Conservation (phyloP, 495 filamentous ascomycete genomes). For the Staphylotrichum tortipilum region DNA sequence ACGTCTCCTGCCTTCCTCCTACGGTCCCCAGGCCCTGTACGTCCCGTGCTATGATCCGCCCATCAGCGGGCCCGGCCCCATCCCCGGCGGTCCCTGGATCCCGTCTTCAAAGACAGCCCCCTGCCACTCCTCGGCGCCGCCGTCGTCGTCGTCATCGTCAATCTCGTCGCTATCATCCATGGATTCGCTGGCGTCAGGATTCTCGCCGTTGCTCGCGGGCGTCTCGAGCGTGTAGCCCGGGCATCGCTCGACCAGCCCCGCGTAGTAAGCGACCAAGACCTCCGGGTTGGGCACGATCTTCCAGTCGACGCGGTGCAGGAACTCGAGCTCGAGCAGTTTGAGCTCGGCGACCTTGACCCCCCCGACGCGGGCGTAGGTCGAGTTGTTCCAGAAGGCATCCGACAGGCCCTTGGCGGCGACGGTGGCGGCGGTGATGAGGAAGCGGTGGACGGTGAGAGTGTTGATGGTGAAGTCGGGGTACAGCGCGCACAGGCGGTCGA, state of each 20-base stretch:
- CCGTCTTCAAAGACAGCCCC: background rate
- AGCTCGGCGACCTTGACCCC: constrained; percentile 83
- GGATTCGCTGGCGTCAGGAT: constrained; percentile 14
- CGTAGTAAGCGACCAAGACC: constrained; percentile 85
- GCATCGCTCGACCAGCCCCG: constrained; percentile 62
- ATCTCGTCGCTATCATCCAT: constrained; percentile 18
- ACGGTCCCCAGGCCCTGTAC: background rate
- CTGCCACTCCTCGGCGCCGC: background rate
- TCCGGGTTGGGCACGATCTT: constrained; percentile 93
- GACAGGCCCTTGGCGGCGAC: constrained; percentile 94
- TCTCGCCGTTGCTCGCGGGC: constrained; percentile 19
- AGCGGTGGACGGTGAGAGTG: constrained; percentile 91
- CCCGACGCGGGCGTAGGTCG: constrained; percentile 86
- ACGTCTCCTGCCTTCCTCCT: too few relatives aligned
- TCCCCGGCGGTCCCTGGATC: background rate
- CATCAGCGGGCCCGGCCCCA: background rate
- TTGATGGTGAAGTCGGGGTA: constrained; percentile 93
- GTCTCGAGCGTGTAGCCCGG: constrained; percentile 37
- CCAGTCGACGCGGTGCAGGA: constrained; percentile 86
- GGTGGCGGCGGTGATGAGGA: constrained; percentile 89
- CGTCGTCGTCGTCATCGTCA: constrained; percentile 14
- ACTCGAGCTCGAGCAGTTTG: constrained; percentile 89
- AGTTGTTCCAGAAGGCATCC: constrained; percentile 96
- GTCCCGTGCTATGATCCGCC: background rate
- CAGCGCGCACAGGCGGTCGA: constrained; percentile 84